Base-by-base conservation (phyloP, 2,329 filamentous ascomycete genomes). In the Aspergillus intermedius region DNA sequence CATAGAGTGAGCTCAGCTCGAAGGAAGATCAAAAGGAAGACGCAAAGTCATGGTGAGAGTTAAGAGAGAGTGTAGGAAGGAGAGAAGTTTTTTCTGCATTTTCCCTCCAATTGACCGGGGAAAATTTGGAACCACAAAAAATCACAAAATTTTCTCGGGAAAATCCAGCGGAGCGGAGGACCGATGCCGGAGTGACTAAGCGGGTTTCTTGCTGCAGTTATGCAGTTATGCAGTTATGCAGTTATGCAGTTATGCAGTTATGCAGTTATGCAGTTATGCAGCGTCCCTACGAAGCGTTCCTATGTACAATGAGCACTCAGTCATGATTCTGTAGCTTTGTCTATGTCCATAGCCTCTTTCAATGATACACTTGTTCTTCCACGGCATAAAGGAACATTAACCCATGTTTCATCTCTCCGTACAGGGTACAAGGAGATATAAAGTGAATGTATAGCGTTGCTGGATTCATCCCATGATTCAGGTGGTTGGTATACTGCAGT, bases 21-120 rank as follows among this genome's bases (percentile, higher is more conserved):
- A 25, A 19, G 19, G 23, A 17, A 28, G 25, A 15, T 19, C 41
- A 13, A 39, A 45, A 59, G 41, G 46, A 52, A 54, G 39, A 50
- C 49, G 50, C 52, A 56, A 21, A 49, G 39, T 50, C 57, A 60
- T 60, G 56, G 56, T 54, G 53, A 54, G 47, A 41, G 52, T 54
- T 54, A 58, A 54, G 47, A 41, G 52, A 54, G 54, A 58, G 56
- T 39, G 43, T 50, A 54, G 48, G 46, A 40, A 45, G 54, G 46
- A 32, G 49, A 47, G 51, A 48, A 49, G 47, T 49, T 48, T 37
- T 48, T 48, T 55, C 48, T 54, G 49, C 35, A 41, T 42, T 39
- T 44, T 45, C 32, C 41, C 49, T 34, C 22, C 34, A 19, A 10
- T 21, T 46, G 32, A 56, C 50, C 46, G 46, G 47, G 47, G 48